Evolutionary conservation across 163 green algal species (phyloP).

Genomic region (Prototheca cutis): DNA sequence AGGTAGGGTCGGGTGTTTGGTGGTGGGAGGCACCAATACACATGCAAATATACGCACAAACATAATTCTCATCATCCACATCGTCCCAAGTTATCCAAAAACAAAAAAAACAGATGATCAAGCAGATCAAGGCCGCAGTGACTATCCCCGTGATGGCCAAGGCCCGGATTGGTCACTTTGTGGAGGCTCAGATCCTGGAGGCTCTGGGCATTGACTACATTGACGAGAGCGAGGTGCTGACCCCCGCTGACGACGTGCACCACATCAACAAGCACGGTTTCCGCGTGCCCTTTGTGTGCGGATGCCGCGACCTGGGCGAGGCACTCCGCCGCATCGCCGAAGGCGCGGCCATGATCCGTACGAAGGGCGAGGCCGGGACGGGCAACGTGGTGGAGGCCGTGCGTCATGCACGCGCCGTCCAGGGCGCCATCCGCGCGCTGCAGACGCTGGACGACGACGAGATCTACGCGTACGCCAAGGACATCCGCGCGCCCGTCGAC

Average conservation of each 20-base stretch:
- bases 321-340: slow-evolving; percentile 93
- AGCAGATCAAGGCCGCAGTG: slow-evolving; percentile 88
- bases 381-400: slow-evolving; percentile 99
- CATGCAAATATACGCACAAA: too few species aligned
- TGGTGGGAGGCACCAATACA: too few species aligned
- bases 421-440: slow-evolving; percentile 88
- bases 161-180: slow-evolving; percentile 97
- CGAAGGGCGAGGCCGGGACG: slow-evolving; percentile 95
- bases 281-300: slow-evolving; percentile 97
- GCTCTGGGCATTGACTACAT: slow-evolving; percentile 95
- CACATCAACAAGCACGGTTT: slow-evolving; percentile 99
- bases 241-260: slow-evolving; percentile 96
- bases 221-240: slow-evolving; percentile 97
- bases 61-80: too few species aligned
- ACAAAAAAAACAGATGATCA: too few species aligned
- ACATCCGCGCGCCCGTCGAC: slow-evolving; percentile 91
- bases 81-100: too few species aligned
- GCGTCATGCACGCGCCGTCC: slow-evolving; percentile 84
- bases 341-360: slow-evolving; percentile 96
- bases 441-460: slow-evolving; percentile 98
- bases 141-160: slow-evolving; percentile 99
- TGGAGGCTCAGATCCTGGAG: slow-evolving; percentile 98
- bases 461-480: slow-evolving; percentile 99
- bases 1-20: slow-evolving; percentile 6
- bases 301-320: slow-evolving; percentile 98